A percentile compares a stretch with the other conserved stretches of the same genome.
Conservation (phyloP, 495 filamentous ascomycete species). For the Talaromyces nanjingensis region DNA sequence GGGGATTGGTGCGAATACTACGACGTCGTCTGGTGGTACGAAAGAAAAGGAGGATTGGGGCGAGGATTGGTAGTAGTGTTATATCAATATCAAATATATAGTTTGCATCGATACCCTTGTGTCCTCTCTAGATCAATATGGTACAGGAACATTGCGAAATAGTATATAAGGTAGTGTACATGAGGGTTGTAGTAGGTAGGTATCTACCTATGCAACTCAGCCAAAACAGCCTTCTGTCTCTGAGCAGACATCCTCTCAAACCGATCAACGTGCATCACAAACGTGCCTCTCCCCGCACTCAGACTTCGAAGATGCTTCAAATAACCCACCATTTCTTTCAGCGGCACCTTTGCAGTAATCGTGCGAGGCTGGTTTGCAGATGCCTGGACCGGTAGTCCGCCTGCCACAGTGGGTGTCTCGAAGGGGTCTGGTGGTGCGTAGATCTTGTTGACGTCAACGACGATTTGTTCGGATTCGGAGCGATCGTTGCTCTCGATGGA, state of each 20-base stretch:
- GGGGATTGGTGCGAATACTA: slow-evolving; percentile 19
- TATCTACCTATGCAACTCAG: slow-evolving; percentile 30
- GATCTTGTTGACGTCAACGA: slow-evolving; percentile 61
- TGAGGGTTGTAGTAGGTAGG: not conserved
- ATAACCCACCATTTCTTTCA: slow-evolving; percentile 97
- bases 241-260: slow-evolving; percentile 78
- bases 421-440: slow-evolving; percentile 87
- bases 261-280: slow-evolving; percentile 85
- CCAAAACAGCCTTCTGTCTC: slow-evolving; percentile 50
- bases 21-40: slow-evolving; percentile 14
- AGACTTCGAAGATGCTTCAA: slow-evolving; percentile 80
- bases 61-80: slow-evolving; percentile 51
- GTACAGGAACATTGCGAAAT: not conserved
- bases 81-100: slow-evolving; percentile 7
- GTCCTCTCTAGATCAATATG: not conserved
- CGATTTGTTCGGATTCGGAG: slow-evolving; percentile 20
- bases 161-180: not conserved
- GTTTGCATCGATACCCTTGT: not conserved
- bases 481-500: slow-evolving; percentile 10
- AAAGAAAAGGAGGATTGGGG: slow-evolving; percentile 53
- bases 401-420: slow-evolving; percentile 35
- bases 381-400: slow-evolving; percentile 14
- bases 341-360: slow-evolving; percentile 77
- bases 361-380: slow-evolving; percentile 41
- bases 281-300: slow-evolving; percentile 82